These are phyloP conservation scores for Biancaea sappan DNA, from an alignment of 306 rosid genomes.

Conservation along the genomic window DNA sequence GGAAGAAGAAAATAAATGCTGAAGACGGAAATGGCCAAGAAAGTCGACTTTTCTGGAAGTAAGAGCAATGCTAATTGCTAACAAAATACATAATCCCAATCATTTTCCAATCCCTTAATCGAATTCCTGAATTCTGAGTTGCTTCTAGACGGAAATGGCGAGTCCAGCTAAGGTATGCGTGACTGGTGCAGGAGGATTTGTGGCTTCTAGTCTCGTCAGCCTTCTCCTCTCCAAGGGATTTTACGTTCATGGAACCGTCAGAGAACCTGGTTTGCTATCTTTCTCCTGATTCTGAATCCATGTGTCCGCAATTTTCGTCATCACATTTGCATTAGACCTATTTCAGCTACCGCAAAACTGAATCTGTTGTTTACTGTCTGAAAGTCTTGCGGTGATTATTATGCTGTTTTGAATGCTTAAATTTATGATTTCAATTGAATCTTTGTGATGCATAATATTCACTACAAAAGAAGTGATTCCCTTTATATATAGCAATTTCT, in stretches of 20 bases:
- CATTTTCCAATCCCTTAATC: too few relatives aligned
- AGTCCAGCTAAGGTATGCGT: slow-evolving; percentile 53
- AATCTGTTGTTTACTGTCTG: neutral
- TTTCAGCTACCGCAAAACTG: neutral
- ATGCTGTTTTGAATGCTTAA: neutral
- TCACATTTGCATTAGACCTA: neutral
- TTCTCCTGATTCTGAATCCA: neutral
- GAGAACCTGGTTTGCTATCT: slow-evolving; percentile 50
- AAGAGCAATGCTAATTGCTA: too few relatives aligned
- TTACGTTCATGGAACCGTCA: slow-evolving; percentile 67
- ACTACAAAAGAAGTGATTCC: neutral
- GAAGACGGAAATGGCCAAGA: too few relatives aligned
- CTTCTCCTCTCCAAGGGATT: slow-evolving; percentile 69
- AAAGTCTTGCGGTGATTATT: neutral
- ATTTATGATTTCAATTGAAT: neutral
- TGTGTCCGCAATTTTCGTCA: neutral
- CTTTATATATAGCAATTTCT: neutral
- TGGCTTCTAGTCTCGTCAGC: slow-evolving; percentile 71
- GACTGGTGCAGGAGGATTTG: slow-evolving; percentile 82
- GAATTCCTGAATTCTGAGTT: neutral
- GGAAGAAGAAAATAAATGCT: too few relatives aligned
- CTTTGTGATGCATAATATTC: too few relatives aligned
- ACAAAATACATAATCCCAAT: too few relatives aligned
- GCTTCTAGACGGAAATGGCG: neutral
- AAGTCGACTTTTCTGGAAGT: too few relatives aligned